These are phyloP conservation scores for Elsinoe batatas DNA, from an alignment of 2,329 filamentous ascomycete genomes.

Conservation along the genomic window DNA sequence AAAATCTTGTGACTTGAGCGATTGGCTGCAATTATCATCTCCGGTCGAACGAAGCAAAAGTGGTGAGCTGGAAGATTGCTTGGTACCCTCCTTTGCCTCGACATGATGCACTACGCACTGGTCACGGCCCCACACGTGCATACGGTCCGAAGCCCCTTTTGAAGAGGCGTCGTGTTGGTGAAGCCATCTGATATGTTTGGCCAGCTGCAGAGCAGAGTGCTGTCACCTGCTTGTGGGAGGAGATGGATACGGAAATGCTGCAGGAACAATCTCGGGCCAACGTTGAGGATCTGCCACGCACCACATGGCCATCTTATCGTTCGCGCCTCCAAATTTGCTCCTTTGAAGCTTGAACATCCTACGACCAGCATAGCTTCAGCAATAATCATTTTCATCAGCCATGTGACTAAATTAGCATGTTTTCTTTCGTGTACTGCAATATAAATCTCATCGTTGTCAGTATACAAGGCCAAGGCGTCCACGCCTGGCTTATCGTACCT, in stretches of 20 bases:
- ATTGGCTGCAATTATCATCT: neutral
- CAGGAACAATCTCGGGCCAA: slow-evolving; percentile 10
- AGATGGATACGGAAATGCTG: neutral
- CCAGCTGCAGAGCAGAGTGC: too few species aligned
- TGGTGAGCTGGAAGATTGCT: neutral
- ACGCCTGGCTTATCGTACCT: neutral
- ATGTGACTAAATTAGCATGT: too few species aligned
- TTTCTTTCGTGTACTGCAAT: neutral
- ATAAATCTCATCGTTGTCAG: neutral
- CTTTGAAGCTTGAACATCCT: neutral
- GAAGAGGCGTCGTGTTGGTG: neutral
- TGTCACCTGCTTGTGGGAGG: neutral
- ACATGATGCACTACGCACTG: neutral
- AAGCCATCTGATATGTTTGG: neutral
- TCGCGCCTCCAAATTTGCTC: neutral
- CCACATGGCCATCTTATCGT: slow-evolving; percentile 4
- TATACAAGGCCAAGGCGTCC: neutral
- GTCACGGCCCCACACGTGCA: neutral
- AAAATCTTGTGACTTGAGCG: neutral
- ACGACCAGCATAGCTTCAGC: neutral
- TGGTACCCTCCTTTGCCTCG: neutral
- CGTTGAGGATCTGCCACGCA: slow-evolving; percentile 4
- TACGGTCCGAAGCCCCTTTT: neutral
- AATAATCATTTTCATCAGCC: neutral
- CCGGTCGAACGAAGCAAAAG: neutral